Evolutionary conservation across 1,139 yeast species (phyloP).

Genomic region (Kurtzmaniella natalensis): DNA sequence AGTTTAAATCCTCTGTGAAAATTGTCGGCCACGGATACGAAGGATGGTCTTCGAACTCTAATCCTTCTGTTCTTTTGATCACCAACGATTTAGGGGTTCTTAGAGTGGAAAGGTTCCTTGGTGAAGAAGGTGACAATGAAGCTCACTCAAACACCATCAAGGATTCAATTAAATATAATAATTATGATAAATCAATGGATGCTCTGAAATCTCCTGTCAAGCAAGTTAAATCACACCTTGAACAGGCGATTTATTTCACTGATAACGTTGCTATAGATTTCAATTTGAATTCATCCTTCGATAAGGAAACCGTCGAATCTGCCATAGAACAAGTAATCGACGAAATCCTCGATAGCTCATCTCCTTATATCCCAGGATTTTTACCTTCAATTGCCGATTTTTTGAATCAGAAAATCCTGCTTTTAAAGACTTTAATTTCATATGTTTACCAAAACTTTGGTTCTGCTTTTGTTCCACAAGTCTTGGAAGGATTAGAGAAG

Average conservation of each 20-base stretch:
- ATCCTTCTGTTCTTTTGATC: slow-evolving; percentile 45
- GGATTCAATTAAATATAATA: background rate
- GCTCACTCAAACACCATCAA: slow-evolving; percentile 6
- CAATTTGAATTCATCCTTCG: slow-evolving; percentile 28
- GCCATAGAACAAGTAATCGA: slow-evolving; percentile 48
- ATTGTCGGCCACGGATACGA: slow-evolving; percentile 64
- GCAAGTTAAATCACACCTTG: slow-evolving; percentile 65
- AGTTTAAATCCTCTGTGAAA: slow-evolving; percentile 48
- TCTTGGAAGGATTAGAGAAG: slow-evolving; percentile 54
- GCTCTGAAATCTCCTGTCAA: slow-evolving; percentile 22
- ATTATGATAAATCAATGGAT: slow-evolving; percentile 8
- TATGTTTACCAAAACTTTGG: slow-evolving; percentile 48
- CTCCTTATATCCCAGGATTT: slow-evolving; percentile 29
- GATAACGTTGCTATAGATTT: slow-evolving; percentile 53
- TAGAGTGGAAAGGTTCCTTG: slow-evolving; percentile 49
- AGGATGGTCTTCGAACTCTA: slow-evolving; percentile 20
- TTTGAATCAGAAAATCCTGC: slow-evolving; percentile 20
- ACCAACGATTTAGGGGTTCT: slow-evolving; percentile 63
- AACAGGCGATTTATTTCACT: slow-evolving; percentile 72
- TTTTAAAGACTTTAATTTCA: slow-evolving; percentile 37
- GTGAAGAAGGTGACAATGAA: slow-evolving; percentile 14
- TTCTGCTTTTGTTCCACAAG: slow-evolving; percentile 22
- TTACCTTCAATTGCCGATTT: slow-evolving; percentile 25
- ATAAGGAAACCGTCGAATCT: slow-evolving; percentile 35
- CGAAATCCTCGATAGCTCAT: slow-evolving; percentile 51